phyloP scores from a whole-genome alignment of 257 asterid genomes.

The Phtheirospermum japonicum region DNA sequence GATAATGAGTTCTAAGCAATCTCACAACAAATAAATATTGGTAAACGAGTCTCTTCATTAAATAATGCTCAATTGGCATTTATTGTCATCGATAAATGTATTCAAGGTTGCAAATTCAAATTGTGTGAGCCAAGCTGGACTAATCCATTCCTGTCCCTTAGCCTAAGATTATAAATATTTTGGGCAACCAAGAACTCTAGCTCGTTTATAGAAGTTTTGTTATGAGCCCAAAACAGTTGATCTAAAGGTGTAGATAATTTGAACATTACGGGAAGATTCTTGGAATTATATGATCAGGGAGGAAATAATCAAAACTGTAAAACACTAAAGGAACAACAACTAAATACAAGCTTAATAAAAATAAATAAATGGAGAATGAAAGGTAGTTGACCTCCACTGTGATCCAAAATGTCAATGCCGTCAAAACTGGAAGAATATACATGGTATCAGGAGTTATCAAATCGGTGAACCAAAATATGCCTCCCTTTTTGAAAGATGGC shows the following conservation, averaged over 20 bases:
- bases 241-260: not conserved
- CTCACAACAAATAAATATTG: conserved; percentile 16
- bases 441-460: conserved; percentile 82
- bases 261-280: not conserved
- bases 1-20: conserved; percentile 6
- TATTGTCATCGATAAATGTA: not conserved
- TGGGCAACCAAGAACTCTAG: not conserved
- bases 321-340: conserved; percentile 1
- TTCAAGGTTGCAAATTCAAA: not conserved
- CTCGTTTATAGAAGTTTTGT: not conserved
- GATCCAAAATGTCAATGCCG: conserved; percentile 88
- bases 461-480: conserved; percentile 84
- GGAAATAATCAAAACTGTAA: conserved; percentile 9
- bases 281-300: not conserved
- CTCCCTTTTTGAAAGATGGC: conserved; percentile 92
- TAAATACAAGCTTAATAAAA: conserved; percentile 2
- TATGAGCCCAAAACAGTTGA: not conserved
- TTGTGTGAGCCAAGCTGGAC: not conserved
- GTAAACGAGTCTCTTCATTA: conserved; percentile 1
- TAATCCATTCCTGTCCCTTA: not conserved
- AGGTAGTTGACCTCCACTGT: conserved; percentile 27
- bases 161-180: not conserved
- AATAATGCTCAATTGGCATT: not conserved
- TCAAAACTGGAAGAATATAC: conserved; percentile 73
- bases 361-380: not conserved